Evolutionary conservation across 108 stramenopile genomes (phyloP).

Genomic region (Mayamaea pseudoterrestris): DNA sequence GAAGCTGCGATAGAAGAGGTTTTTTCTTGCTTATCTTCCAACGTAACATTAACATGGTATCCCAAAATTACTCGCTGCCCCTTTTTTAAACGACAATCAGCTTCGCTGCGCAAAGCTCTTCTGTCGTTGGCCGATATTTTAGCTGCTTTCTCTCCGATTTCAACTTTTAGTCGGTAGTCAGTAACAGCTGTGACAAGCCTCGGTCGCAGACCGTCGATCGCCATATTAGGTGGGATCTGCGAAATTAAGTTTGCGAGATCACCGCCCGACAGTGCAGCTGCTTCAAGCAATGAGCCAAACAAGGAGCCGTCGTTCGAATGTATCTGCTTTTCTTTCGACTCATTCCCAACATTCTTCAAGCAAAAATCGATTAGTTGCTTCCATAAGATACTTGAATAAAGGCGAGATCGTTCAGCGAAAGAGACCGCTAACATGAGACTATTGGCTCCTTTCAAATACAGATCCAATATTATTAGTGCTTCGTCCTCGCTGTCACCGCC

Average conservation of each 20-base stretch:
- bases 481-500: constrained; percentile 30
- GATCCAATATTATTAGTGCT: constrained; percentile 34
- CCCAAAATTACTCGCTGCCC: no score
- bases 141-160: constrained; percentile 48
- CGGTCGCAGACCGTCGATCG: constrained; percentile 68
- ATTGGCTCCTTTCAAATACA: constrained; percentile 59
- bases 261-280: constrained; percentile 63
- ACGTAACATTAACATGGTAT: no score
- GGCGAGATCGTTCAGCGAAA: constrained; percentile 47
- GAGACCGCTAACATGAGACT: constrained; percentile 54
- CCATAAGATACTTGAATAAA: constrained; percentile 46
- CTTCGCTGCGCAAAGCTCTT: constrained; percentile 40
- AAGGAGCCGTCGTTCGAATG: constrained; percentile 27
- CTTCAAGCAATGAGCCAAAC: constrained; percentile 69
- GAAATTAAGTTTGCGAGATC: constrained; percentile 55
- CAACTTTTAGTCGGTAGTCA: constrained; percentile 64
- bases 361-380: constrained; percentile 56
- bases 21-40: no score
- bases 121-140: constrained; percentile 39
- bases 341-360: constrained; percentile 8
- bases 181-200: constrained; percentile 68
- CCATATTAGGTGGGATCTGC: constrained; percentile 60
- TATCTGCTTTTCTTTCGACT: background rate
- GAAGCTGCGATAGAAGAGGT: no score
- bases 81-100: constrained; percentile 45